These are phyloP conservation scores for Rusavskia elegans DNA, from an alignment of 495 filamentous ascomycete species.

Conservation along the genomic window DNA sequence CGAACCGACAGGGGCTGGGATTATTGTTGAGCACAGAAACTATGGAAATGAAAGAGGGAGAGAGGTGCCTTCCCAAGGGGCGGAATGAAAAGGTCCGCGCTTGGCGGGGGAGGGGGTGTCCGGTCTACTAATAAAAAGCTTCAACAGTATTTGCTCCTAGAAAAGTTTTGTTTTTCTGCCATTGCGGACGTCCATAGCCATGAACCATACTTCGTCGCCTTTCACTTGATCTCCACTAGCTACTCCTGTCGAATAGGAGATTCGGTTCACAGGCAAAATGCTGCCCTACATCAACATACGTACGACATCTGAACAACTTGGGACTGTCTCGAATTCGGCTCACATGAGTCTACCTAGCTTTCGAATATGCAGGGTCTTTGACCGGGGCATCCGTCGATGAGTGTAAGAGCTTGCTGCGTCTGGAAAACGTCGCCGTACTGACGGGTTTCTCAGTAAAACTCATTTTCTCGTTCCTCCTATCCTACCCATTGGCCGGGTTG, in stretches of 20 bases:
- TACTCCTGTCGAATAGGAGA: not conserved
- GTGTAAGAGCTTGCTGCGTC: conserved; percentile 33
- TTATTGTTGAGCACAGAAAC: too few relatives aligned
- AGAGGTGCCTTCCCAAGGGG: too few relatives aligned
- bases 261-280: conserved; percentile 32
- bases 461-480: conserved; percentile 76
- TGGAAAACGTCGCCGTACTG: conserved; percentile 4
- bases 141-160: too few relatives aligned
- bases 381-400: conserved; percentile 78
- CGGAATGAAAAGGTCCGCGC: too few relatives aligned
- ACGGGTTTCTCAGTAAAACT: conserved; percentile 58
- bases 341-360: conserved; percentile 39
- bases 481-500: conserved; percentile 78
- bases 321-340: conserved; percentile 7
- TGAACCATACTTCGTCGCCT: too few relatives aligned
- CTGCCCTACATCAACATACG: conserved; percentile 73
- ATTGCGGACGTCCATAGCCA: too few relatives aligned
- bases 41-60: too few relatives aligned
- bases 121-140: too few relatives aligned
- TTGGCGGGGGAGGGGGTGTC: too few relatives aligned
- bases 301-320: conserved; percentile 19
- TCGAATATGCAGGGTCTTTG: conserved; percentile 43
- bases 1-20: too few relatives aligned
- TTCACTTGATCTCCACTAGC: too few relatives aligned
- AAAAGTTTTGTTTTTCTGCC: too few relatives aligned